Percentiles rank a stretch among this genome's conserved stretches.
These are phyloP conservation scores for Schizothecium vesticola DNA, from an alignment of 495 filamentous ascomycete species.

Conservation along the genomic window DNA sequence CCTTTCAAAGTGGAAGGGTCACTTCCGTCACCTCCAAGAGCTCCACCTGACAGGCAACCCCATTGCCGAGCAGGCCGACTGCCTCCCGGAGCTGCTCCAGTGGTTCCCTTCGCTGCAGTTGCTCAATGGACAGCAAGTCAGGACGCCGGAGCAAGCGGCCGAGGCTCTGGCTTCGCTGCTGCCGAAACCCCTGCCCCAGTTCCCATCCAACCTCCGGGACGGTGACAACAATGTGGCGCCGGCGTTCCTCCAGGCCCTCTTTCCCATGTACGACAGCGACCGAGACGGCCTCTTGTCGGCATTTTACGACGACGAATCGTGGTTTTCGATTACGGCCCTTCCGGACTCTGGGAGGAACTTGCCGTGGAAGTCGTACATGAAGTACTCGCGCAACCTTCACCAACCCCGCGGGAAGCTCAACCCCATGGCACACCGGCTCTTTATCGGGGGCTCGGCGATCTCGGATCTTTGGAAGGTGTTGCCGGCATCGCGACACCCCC, in stretches of 20 bases:
- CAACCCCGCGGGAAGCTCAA: conserved; percentile 54
- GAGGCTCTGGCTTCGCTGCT: conserved; percentile 31
- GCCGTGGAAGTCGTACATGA: conserved; percentile 71
- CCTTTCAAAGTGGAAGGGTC: conserved; percentile 71
- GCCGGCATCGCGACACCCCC: conserved; percentile 71
- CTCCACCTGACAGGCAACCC: conserved; percentile 74
- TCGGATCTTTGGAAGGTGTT: conserved; percentile 60
- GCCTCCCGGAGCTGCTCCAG: conserved; percentile 63
- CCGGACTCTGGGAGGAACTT: conserved; percentile 41
- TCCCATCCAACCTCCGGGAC: conserved; percentile 67
- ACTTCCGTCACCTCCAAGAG: conserved; percentile 71
- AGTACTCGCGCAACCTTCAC: conserved; percentile 72
- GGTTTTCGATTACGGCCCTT: conserved; percentile 74
- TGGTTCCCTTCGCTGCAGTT: conserved; percentile 76
- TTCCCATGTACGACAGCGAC: conserved; percentile 68
- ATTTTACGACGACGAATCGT: conserved; percentile 72
- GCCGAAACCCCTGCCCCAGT: conserved; percentile 61
- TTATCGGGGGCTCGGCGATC: conserved; percentile 61
- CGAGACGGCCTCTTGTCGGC: conserved; percentile 54
- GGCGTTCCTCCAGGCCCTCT: conserved; percentile 69
- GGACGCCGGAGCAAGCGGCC: conserved; percentile 62
- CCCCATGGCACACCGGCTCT: conserved; percentile 58
- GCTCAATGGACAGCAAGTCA: conserved; percentile 65
- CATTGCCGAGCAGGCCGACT: conserved; percentile 55
- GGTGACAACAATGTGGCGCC: conserved; percentile 62